Evolutionary conservation across 2,329 filamentous ascomycete genomes (phyloP), one percentile per base, ranked within the genome.

Genomic region (Aureobasidium sp.): DNA sequence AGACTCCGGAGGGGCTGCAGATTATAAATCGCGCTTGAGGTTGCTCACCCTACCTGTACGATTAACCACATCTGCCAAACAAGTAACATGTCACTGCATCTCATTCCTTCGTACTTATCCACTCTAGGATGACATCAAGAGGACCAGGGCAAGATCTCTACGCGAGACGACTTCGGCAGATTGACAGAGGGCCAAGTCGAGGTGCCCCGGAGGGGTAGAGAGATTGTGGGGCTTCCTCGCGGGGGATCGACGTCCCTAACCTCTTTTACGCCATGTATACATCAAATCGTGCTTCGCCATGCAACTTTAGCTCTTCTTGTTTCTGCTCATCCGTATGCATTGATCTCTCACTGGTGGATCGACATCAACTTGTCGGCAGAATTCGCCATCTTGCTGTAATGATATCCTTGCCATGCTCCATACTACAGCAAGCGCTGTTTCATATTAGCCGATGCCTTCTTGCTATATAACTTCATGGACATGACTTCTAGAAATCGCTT

Each of bases 171-270:
- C 52, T 44, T 56, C 52, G 52, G 52, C 26, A 44, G n/a, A 56
- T 32, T 56, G 26, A 5, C 27, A 56, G 26, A 44, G 26, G 39
- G 27, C 17, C 9, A 44, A 27, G 1, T 15, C 20, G 26, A 34
- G 12, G 6, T 6, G 23, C 34, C 26, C 34, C 50, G 50, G 50
- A 52, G 50, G 50, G 20, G 34, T 26, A 37, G 34, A 34, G 3
- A 13, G 34, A 37, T 37, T 37, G 34, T 15, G 34, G 34, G 13
- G 34, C 13, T 5, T 13, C 20, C 20, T 3, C 34, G 52, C 27
- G 52, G 52, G 27, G 52, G 52, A 56, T 56, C 52, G 52, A 56
- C 52, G 17, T 44, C 12, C 46, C 17, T 48, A 32, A 48, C 27
- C 27, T 29, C 50, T 41, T 53, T 29, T 17, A 27, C 20, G 13